A percentile compares a stretch with the other conserved stretches of the same genome.
Conservation (phyloP, 139 green algal genomes). For the Chlorella vulgaris region DNA sequence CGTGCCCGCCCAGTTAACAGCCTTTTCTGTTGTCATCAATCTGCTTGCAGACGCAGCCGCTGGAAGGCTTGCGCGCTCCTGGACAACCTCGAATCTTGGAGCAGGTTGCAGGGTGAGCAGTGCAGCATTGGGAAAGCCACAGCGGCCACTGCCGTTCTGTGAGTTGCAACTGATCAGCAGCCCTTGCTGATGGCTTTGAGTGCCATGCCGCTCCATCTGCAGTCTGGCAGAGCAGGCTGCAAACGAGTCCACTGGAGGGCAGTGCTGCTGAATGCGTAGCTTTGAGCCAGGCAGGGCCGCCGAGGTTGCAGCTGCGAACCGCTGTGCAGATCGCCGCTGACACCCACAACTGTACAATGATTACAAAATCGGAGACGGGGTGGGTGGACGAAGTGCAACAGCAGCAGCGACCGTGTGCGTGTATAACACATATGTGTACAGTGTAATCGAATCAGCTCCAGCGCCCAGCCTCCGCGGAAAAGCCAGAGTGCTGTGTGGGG, state of each 20-base stretch:
- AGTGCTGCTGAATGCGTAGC: neutral
- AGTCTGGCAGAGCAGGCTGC: neutral
- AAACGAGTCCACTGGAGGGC: neutral
- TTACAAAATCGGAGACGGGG: no score
- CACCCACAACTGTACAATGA: no score
- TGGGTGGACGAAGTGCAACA: no score
- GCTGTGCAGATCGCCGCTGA: no score
- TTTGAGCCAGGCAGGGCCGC: neutral
- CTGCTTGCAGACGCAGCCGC: constrained; percentile 17
- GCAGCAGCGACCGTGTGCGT: no score
- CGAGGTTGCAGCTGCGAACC: neutral
- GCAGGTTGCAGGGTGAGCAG: neutral
- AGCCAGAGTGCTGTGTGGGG: no score
- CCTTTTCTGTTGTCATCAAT: neutral
- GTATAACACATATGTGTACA: no score
- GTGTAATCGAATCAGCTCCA: no score
- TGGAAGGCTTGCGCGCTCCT: neutral
- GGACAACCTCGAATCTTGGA: neutral
- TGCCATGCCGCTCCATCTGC: neutral
- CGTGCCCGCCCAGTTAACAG: neutral
- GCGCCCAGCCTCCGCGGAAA: no score
- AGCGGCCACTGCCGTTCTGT: neutral
- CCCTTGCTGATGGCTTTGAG: neutral
- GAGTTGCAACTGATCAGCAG: neutral
- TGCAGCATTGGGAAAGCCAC: neutral